Base-by-base conservation (phyloP, 2,329 filamentous ascomycete genomes). In the Trichoderma hamatum region DNA sequence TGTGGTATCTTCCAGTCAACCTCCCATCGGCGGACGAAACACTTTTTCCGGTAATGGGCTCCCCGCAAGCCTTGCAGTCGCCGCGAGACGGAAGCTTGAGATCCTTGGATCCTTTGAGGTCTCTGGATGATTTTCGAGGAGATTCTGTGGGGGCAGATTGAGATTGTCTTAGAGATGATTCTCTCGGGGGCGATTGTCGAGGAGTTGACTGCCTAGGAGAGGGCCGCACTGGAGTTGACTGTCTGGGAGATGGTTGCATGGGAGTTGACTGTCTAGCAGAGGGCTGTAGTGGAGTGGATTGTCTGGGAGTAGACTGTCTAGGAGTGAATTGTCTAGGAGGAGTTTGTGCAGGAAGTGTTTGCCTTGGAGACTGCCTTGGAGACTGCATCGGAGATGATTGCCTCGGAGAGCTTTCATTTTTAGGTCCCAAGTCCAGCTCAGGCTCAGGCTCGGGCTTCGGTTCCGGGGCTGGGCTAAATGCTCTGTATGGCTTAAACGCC, bases 11-110 rank as follows among this genome's bases (percentile, higher is more conserved):
- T 11, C 96, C 96, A 0, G 93, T 97, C 28, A 99, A 84, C 28
- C 94, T 90, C 19, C 96, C 96, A 74, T 97, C 96, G 0, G 94
- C 94, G 16, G 94, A 97, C 39, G 95, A 97, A 69, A 99, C 90
- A 1, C 94, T 97, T 81, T 97, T 98, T 24, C 94, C 95, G 55
- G 89, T 87, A 74, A 99, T 98, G 7, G 86, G 82, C 56, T 91
- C 83, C 3, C 87, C 84, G 79, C 96, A 99, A 1, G 92, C 92
- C 75, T 93, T 92, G 82, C 96, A 99, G 71, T 88, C 88, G 2
- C 93, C 92, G 68, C 92, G 91, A 19, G 86, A 86, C 1, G 82
- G 78, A 13, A 80, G 71, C 24, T 77, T 75, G 11, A 81, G 76
- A 36, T 83, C 81, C 32, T 82, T 79, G 13, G 80, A 82, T 49